Evolutionary conservation across 1,139 yeast species (phyloP).

Genomic region (Kodamaea sp.): DNA sequence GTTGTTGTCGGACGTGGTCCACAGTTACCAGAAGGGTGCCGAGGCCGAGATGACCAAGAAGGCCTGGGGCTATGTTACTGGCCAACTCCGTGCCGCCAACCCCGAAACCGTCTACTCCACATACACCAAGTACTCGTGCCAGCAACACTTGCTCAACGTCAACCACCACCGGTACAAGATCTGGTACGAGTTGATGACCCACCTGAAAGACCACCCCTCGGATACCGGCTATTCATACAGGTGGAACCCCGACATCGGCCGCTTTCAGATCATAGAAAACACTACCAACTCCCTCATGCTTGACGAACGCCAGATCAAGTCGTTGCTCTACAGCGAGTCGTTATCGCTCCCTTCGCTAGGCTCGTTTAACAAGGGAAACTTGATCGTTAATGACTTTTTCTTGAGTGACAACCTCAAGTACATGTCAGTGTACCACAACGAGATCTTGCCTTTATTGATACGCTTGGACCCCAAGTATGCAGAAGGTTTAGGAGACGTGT

Average conservation of each 20-base stretch:
- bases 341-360: conserved; percentile 34
- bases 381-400: conserved; percentile 41
- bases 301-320: conserved; percentile 36
- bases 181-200: conserved; percentile 38
- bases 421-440: conserved; percentile 44
- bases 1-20: conserved; percentile 39
- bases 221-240: conserved; percentile 30
- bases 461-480: conserved; percentile 30
- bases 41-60: conserved; percentile 37
- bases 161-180: conserved; percentile 41
- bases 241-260: conserved; percentile 42
- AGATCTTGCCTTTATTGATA: conserved; percentile 35
- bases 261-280: conserved; percentile 35
- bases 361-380: conserved; percentile 35
- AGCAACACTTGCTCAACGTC: conserved; percentile 40
- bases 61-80: conserved; percentile 43
- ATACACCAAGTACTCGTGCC: conserved; percentile 44
- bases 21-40: conserved; percentile 34
- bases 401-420: conserved; percentile 37
- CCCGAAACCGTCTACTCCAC: conserved; percentile 47
- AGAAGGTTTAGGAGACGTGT: conserved; percentile 34
- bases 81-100: conserved; percentile 38
- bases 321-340: conserved; percentile 34
- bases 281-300: conserved; percentile 25
- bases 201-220: conserved; percentile 24